A percentile compares a stretch with the other conserved stretches of the same genome.
Evolutionary conservation across 345 rosid species (phyloP).

Genomic region (Hibiscus mutabilis): DNA sequence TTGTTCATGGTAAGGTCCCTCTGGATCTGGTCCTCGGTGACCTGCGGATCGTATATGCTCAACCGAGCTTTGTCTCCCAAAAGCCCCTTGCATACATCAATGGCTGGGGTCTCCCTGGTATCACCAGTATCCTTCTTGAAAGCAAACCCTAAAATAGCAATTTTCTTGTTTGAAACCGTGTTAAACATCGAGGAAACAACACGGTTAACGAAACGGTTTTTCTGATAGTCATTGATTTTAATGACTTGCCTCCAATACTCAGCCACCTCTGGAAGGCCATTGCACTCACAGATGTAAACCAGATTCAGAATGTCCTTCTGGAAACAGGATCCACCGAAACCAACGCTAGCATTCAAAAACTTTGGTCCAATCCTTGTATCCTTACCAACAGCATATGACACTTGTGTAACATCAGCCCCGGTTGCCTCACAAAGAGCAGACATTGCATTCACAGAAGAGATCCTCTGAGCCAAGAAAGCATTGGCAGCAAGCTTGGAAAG

Average conservation of each 20-base stretch:
- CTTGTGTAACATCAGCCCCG: conserved; percentile 28
- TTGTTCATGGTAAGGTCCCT: conserved; percentile 88
- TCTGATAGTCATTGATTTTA: conserved; percentile 87
- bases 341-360: conserved; percentile 84
- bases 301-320: conserved; percentile 85
- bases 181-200: conserved; percentile 85
- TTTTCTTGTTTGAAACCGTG: conserved; percentile 76
- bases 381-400: conserved; percentile 69
- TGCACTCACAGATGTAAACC: conserved; percentile 21
- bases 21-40: conserved; percentile 78
- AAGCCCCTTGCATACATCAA: conserved; percentile 88
- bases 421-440: conserved; percentile 28
- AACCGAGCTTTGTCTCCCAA: conserved; percentile 79
- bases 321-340: conserved; percentile 89
- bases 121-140: conserved; percentile 1
- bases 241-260: conserved; percentile 96
- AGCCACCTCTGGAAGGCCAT: conserved; percentile 68
- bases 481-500: conserved; percentile 94
- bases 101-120: conserved; percentile 51
- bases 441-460: conserved; percentile 49
- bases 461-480: conserved; percentile 81
- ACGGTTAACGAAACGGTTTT: conserved; percentile 80
- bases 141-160: conserved; percentile 37
- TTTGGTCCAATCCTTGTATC: conserved; percentile 79
- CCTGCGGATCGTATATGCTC: conserved; percentile 92